Conservation (phyloP, 768 basidiomycete genomes). For the Mycena maculata region DNA sequence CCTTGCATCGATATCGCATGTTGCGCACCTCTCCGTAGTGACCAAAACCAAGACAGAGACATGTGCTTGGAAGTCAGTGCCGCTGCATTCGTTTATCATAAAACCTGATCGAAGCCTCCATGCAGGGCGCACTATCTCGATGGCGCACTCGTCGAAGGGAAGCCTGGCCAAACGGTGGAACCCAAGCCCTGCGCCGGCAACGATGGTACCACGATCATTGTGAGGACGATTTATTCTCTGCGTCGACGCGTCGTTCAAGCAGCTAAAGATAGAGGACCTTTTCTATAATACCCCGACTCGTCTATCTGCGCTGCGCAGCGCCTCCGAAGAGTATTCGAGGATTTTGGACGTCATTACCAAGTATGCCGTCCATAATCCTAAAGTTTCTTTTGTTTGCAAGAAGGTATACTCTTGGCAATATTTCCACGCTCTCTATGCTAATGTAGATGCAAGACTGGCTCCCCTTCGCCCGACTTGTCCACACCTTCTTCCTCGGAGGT, state of each 20-base stretch:
- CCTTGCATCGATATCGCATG: constrained; percentile 94
- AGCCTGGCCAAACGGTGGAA: constrained; percentile 76
- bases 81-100: neutral
- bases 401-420: constrained; percentile 66
- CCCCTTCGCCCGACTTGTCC: constrained; percentile 80
- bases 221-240: constrained; percentile 47
- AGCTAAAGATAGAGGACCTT: constrained; percentile 86
- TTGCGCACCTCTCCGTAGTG: constrained; percentile 87
- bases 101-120: constrained; percentile 6
- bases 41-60: constrained; percentile 87
- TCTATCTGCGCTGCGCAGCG: constrained; percentile 82
- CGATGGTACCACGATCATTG: constrained; percentile 91
- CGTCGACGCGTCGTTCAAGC: constrained; percentile 3
- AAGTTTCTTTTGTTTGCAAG: constrained; percentile 89
- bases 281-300: constrained; percentile 95
- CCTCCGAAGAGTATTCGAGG: constrained; percentile 91
- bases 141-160: constrained; percentile 76
- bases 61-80: constrained; percentile 93
- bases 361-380: constrained; percentile 94
- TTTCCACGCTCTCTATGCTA: constrained; percentile 21
- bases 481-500: constrained; percentile 78
- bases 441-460: constrained; percentile 66
- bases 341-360: constrained; percentile 93
- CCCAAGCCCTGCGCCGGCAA: constrained; percentile 95
- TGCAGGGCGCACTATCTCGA: constrained; percentile 85